Evolutionary conservation across 139 green algal genomes (phyloP), one percentile per base, ranked within the genome.

Genomic region (Chlorella sorokiniana): DNA sequence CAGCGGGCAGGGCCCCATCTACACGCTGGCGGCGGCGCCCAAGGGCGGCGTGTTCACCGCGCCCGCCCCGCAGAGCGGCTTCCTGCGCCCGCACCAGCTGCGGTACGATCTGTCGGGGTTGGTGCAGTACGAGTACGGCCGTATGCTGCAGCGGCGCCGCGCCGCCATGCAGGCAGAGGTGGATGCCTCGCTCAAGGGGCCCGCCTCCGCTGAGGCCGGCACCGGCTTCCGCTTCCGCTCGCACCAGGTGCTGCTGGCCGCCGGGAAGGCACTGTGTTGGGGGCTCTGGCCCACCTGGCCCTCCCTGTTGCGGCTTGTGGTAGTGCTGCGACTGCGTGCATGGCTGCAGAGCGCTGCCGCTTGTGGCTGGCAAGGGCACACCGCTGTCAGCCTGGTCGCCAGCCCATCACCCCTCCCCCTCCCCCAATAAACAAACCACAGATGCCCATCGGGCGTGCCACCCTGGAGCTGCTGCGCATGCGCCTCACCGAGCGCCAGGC

Each of bases 381-480:
- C n/a, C n/a, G n/a, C n/a, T n/a, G n/a, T n/a, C n/a, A n/a, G n/a
- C n/a, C n/a, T n/a, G n/a, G n/a, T n/a, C n/a, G n/a, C n/a, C n/a
- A n/a, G n/a, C n/a, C n/a, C 48, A 25, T 16, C 11, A 56, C 14
- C 48, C 48, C 48, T 16, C 48, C 59, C 59, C 20, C 25, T 65
- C 25, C 9, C 22, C 59, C 25, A 10, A 31, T 31, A 65, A 10
- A 31, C 59, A n/a, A 7, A 44, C 38, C 37, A 35, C 64, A 83
- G 78, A 76, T 84, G 83, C 83, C 83, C 51, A 54, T 78, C 16
- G 83, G 83, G 7, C 56, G 42, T 10, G 76, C 68, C 5, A 44
- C 52, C 27, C 61, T 88, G 70, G 56, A 93, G 84, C 62, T 83
- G 67, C 80, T 72, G 41, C 82, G 79, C 51, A 71, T 93, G 63